phyloP scores from a whole-genome alignment of 371 early-diverging fungal species.

The Syncephalis fuscata region DNA sequence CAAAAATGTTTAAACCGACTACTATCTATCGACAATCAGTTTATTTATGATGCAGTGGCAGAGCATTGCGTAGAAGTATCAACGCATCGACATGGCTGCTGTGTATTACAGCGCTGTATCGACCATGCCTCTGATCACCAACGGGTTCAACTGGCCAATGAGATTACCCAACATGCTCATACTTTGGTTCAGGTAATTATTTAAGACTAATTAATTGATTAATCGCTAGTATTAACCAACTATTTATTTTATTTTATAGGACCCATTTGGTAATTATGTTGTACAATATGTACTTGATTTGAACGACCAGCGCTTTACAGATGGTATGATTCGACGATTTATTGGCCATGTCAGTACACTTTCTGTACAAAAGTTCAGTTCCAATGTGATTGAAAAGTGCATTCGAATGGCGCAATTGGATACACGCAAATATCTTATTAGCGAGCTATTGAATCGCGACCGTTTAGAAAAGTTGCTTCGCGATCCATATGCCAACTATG shows the following conservation, averaged over 20 bases:
- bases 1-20: slow-evolving; percentile 86
- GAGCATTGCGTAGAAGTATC: slow-evolving; percentile 73
- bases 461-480: slow-evolving; percentile 56
- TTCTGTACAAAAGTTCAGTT: slow-evolving; percentile 82
- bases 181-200: background rate
- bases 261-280: slow-evolving; percentile 97
- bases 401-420: slow-evolving; percentile 59
- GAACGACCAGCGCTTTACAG: slow-evolving; percentile 38
- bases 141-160: slow-evolving; percentile 56
- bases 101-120: slow-evolving; percentile 94
- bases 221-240: too few species aligned
- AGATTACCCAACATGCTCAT: slow-evolving; percentile 26
- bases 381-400: slow-evolving; percentile 89
- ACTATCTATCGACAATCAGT: slow-evolving; percentile 51
- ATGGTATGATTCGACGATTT: slow-evolving; percentile 55
- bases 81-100: slow-evolving; percentile 95
- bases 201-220: too few species aligned
- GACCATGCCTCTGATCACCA: slow-evolving; percentile 63
- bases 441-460: slow-evolving; percentile 45
- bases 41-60: slow-evolving; percentile 78
- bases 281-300: slow-evolving; percentile 92
- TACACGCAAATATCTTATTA: slow-evolving; percentile 47
- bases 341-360: slow-evolving; percentile 54
- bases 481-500: slow-evolving; percentile 84
- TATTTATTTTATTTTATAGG: slow-evolving; percentile 23